Evolutionary conservation across 306 rosid species (phyloP).

Genomic region (Rosa rugosa): DNA sequence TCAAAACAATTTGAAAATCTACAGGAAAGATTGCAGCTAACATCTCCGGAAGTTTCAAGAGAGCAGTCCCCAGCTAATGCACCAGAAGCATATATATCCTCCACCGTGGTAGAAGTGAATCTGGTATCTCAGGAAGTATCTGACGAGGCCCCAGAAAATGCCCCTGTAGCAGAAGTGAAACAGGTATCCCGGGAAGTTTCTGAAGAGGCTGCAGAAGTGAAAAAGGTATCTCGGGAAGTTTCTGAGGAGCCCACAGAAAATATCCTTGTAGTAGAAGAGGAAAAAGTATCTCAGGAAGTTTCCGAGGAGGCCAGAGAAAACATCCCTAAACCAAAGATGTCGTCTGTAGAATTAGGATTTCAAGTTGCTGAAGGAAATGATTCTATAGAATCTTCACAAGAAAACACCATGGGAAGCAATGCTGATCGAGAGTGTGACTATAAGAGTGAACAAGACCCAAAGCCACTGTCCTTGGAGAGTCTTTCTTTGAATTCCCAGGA

Average conservation of each 20-base stretch:
- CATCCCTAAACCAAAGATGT: constrained; percentile 27
- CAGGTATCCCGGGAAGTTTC: constrained; percentile 33
- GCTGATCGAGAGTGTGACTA: constrained; percentile 29
- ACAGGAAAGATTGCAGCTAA: constrained; percentile 31
- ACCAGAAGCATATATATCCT: constrained; percentile 29
- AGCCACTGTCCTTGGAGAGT: constrained; percentile 41
- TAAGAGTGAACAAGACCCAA: constrained; percentile 45
- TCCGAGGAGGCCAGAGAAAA: constrained; percentile 29
- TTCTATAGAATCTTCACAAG: constrained; percentile 36
- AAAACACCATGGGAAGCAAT: constrained; percentile 39
- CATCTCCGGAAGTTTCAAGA: constrained; percentile 31
- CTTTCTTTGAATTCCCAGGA: constrained; percentile 36
- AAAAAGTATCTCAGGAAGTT: constrained; percentile 32
- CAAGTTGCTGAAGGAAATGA: constrained; percentile 42
- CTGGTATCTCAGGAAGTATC: constrained; percentile 33
- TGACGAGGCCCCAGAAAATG: constrained; percentile 23
- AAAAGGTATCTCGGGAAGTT: constrained; percentile 30
- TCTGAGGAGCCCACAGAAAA: constrained; percentile 29
- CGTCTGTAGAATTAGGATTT: constrained; percentile 34
- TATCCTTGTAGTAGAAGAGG: constrained; percentile 25
- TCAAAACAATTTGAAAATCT: constrained; percentile 36
- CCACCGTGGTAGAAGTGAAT: constrained; percentile 27
- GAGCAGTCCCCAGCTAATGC: constrained; percentile 36
- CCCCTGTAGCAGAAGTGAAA: constrained; percentile 24
- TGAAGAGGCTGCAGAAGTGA: constrained; percentile 17